Base-by-base conservation (phyloP, 1,139 yeast genomes). In the Sugiyamaella novakii region DNA sequence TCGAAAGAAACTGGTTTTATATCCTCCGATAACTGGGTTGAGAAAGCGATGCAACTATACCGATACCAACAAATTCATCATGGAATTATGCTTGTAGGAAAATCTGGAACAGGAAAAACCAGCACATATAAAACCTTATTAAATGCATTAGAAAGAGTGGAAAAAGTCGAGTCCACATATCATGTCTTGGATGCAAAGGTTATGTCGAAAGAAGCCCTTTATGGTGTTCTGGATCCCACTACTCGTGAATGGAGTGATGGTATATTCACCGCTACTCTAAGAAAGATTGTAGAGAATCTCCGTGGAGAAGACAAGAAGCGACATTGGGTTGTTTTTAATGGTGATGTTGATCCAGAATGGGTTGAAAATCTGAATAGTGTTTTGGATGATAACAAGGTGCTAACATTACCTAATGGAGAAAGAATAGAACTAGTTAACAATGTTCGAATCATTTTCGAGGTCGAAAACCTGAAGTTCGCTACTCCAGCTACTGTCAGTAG, bases 201-300 rank as follows among this genome's bases (percentile, higher is more conserved):
- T 1, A 59, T 87, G 55, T 65, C 78, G 0, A 92, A 91, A 60
- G 80, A 76, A 6, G 72, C 76, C 0, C 68, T 92, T 1, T 88
- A 79, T 64, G 98, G 98, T 0, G 60, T 66, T 2, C 67, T 89
- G 29, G 95, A 91, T 59, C 64, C 77, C 0, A 76, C 87, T 0
- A 91, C 98, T 0, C 72, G 95, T 28, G 98, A 91, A 53, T 92
- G 98, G 98, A 78, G 78, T 0, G 98, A 92, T 69, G 98, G 98
- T 8, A 63, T 91, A 10, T 77, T 92, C 46, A 87, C 96, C 0
- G 66, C 79, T 11, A 75, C 85, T 4, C 62, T 92, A 39, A 72
- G 98, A 57, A 76, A 72, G 46, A 76, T 84, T 1, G 72, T 71
- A 7, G 79, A 78, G 5, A 83, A 83, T 56, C 60, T 78, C 8